phyloP scores from a whole-genome alignment of 176 grass and related monocot genomes.

The Aegilops longissima region DNA sequence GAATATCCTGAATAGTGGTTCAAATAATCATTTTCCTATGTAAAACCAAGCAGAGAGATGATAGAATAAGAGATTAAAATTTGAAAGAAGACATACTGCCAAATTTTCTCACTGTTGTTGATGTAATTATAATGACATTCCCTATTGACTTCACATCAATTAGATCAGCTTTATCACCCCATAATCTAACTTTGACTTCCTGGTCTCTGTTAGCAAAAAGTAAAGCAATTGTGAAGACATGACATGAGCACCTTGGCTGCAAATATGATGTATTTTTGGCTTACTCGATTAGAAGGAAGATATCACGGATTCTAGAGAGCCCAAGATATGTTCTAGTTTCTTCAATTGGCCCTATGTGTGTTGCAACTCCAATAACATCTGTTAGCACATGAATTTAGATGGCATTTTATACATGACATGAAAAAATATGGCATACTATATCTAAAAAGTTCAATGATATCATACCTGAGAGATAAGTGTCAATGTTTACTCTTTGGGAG shows the following conservation, averaged over 20 bases:
- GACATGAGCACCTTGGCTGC: background rate
- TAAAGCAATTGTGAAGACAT: background rate
- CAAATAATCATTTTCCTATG: background rate
- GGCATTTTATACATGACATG: background rate
- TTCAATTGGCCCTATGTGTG: background rate
- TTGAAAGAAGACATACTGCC: background rate
- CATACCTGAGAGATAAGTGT: no score
- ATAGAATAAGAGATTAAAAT: background rate
- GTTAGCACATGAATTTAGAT: background rate
- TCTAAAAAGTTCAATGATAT: no score
- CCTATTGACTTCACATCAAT: background rate
- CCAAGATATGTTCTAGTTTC: background rate
- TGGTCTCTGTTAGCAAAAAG: background rate
- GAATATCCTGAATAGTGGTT: background rate
- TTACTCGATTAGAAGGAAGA: background rate
- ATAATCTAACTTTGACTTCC: conserved; percentile 10
- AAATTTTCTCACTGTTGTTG: conserved; percentile 16
- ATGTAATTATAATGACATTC: background rate
- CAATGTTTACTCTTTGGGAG: no score
- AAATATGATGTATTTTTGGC: background rate
- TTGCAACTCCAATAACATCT: background rate
- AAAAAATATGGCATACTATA: no score
- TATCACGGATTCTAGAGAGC: background rate
- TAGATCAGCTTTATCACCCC: background rate
- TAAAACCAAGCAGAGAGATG: background rate